Evolutionary conservation across 352 stramenopile genomes (phyloP), one percentile per base, ranked within the genome.

Genomic region (Blastocystis hominis): DNA sequence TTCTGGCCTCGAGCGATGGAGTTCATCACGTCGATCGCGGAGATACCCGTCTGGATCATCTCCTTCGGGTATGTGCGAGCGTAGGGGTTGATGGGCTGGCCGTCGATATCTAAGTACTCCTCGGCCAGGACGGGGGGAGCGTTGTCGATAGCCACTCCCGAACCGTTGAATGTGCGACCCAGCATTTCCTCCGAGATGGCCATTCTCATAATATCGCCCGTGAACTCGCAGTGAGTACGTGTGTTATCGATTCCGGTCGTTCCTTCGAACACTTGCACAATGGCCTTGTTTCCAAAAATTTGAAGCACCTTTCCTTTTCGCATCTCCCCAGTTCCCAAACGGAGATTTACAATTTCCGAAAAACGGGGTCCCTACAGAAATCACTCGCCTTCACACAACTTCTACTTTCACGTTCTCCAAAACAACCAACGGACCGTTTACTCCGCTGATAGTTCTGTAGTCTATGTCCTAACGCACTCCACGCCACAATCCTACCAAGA

Each of bases 21-120:
- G 93, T 98, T 99, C 97, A 99, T 99, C 42, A 98, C 96, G 91
- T 99, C 97, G 91, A 99, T 98, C 76, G 96, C 96, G 40, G 95
- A 98, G 88, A 99, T 98, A 90, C 97, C 96, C 47, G 97, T 99
- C 91, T 99, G 96, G 90, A 99, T 99, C 97, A 99, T 99, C 89
- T 97, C 95, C 92, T 98, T 98, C 86, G 97, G 97, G 91, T 98
- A 98, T 90, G 98, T 96, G 91, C 97, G 94, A 89, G 95, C 97
- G 77, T 93, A 98, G 50, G 96, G 97, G 92, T 99, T 98, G 91
- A 98, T 98, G 77, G 97, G 96, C 91, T 98, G 95, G 62, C 97
- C 97, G 91, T 98, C 95, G 89, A 99, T 99, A 90, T 98, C 96
- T 46, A 98, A 90, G 90, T 98, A 98, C 88, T 97, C 95, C 90